Percentiles rank a stretch among this genome's conserved stretches.
These are phyloP conservation scores for Ustilago loliicola DNA, from an alignment of 1,284 basidiomycete genomes.

Conservation along the genomic window DNA sequence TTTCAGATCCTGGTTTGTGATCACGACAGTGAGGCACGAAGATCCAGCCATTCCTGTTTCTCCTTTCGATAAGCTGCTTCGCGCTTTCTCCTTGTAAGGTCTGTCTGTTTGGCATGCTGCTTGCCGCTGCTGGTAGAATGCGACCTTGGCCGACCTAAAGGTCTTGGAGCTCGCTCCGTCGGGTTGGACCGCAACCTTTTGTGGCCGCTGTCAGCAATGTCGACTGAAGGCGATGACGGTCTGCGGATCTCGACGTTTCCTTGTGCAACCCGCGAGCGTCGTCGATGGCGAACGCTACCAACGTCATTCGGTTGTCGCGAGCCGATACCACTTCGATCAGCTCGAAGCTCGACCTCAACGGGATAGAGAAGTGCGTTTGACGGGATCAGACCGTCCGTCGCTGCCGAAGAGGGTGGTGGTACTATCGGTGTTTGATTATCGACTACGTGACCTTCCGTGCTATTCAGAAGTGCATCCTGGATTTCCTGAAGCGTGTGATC, in stretches of 20 bases:
- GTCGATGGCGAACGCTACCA: not conserved
- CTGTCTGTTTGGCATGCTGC: slow-evolving; percentile 2
- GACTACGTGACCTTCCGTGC: not conserved
- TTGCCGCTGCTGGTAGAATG: slow-evolving; percentile 2
- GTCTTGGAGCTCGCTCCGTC: slow-evolving; percentile 1
- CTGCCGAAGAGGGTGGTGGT: not conserved
- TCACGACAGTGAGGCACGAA: slow-evolving; percentile 33
- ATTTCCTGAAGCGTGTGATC: slow-evolving; percentile 18
- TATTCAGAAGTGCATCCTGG: slow-evolving; percentile 10
- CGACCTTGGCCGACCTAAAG: slow-evolving; percentile 5
- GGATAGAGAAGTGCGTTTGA: slow-evolving; percentile 25
- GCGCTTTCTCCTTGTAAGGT: slow-evolving; percentile 20
- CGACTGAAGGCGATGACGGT: slow-evolving; percentile 13
- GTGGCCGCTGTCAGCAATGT: not conserved
- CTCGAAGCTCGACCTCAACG: slow-evolving; percentile 31
- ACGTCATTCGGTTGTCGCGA: not conserved
- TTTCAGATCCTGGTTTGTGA: not conserved
- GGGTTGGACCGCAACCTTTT: slow-evolving; percentile 14
- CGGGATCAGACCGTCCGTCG: not conserved
- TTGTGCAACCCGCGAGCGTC: slow-evolving; percentile 25
- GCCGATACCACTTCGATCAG: slow-evolving; percentile 20
- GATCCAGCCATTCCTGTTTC: slow-evolving; percentile 35
- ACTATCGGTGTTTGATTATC: not conserved
- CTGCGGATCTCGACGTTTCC: slow-evolving; percentile 27
- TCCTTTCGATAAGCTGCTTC: slow-evolving; percentile 29